A percentile compares a stretch with the other conserved stretches of the same genome.
phyloP scores from a whole-genome alignment of 495 filamentous ascomycete genomes.

The Penicillium waksmanii region DNA sequence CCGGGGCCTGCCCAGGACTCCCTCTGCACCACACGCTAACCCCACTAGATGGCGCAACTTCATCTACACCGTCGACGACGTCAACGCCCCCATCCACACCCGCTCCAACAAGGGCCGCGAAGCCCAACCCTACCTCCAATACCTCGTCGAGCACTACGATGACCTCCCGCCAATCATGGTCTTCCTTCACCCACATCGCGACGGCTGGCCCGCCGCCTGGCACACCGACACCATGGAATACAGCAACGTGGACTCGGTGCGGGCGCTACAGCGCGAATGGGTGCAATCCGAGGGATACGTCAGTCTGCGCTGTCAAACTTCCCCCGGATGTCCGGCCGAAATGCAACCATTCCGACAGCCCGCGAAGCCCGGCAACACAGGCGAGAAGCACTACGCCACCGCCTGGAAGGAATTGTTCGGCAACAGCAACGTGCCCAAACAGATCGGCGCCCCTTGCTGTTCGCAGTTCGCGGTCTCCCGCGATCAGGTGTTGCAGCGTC shows the following conservation, averaged over 20 bases:
- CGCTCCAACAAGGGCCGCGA: conserved; percentile 53
- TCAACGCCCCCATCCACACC: conserved; percentile 39
- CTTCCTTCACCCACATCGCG: conserved; percentile 50
- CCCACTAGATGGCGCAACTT: conserved; percentile 43
- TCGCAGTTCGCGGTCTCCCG: conserved; percentile 70
- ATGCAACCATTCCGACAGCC: conserved; percentile 46
- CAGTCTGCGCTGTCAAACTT: conserved; percentile 46
- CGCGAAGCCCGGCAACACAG: conserved; percentile 56
- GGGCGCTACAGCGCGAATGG: conserved; percentile 40
- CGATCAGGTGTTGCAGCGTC: conserved; percentile 52
- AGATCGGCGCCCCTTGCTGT: conserved; percentile 62
- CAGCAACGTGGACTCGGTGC: conserved; percentile 49
- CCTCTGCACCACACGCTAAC: too few relatives aligned
- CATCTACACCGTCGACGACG: conserved; percentile 52
- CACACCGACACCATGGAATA: conserved; percentile 50
- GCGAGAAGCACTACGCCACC: conserved; percentile 43
- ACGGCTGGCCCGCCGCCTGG: conserved; percentile 47
- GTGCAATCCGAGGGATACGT: conserved; percentile 43
- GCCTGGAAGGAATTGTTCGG: conserved; percentile 50
- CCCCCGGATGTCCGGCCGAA: conserved; percentile 45
- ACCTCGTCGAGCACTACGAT: conserved; percentile 51
- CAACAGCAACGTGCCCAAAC: conserved; percentile 47
- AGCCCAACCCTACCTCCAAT: conserved; percentile 52
- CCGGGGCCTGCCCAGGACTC: too few relatives aligned
- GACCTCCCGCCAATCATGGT: conserved; percentile 44